phyloP scores from a whole-genome alignment of 768 basidiomycete genomes.

The Psilocybe azurescens region DNA sequence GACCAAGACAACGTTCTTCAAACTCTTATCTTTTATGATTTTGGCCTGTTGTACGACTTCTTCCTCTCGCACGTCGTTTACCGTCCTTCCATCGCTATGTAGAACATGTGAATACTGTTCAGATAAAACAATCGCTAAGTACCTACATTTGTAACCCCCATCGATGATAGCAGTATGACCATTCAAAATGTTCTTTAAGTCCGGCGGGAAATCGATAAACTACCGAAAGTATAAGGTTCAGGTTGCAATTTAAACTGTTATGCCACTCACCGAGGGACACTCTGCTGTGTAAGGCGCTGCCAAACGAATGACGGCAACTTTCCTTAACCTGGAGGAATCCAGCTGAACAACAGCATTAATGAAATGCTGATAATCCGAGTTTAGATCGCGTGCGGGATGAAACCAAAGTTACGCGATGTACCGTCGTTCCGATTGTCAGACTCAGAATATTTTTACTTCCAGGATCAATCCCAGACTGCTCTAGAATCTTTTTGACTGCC shows the following conservation, averaged over 20 bases:
- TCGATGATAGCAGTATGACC: slow-evolving; percentile 40
- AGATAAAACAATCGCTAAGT: not conserved
- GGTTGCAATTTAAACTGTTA: slow-evolving; percentile 28
- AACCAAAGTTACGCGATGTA: slow-evolving; percentile 22
- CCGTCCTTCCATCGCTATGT: slow-evolving; percentile 33
- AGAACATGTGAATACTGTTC: not conserved
- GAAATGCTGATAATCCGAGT: slow-evolving; percentile 45
- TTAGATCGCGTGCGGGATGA: not conserved
- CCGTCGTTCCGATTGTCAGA: slow-evolving; percentile 67
- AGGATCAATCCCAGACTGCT: slow-evolving; percentile 37
- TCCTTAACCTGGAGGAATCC: slow-evolving; percentile 54
- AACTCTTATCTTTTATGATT: slow-evolving; percentile 32
- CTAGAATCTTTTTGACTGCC: slow-evolving; percentile 52
- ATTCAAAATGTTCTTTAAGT: slow-evolving; percentile 33
- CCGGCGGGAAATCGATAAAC: slow-evolving; percentile 40
- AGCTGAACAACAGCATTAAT: slow-evolving; percentile 66
- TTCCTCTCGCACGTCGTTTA: slow-evolving; percentile 42
- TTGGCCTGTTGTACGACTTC: slow-evolving; percentile 51
- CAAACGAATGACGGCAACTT: slow-evolving; percentile 68
- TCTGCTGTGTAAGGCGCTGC: slow-evolving; percentile 65
- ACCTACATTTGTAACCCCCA: slow-evolving; percentile 52
- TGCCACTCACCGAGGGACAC: slow-evolving; percentile 57
- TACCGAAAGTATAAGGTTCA: slow-evolving; percentile 30
- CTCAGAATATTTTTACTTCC: slow-evolving; percentile 45
- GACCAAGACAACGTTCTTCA: slow-evolving; percentile 34